Conservation (phyloP, 2,329 filamentous ascomycete species). For the Ophiostoma populinum region DNA sequence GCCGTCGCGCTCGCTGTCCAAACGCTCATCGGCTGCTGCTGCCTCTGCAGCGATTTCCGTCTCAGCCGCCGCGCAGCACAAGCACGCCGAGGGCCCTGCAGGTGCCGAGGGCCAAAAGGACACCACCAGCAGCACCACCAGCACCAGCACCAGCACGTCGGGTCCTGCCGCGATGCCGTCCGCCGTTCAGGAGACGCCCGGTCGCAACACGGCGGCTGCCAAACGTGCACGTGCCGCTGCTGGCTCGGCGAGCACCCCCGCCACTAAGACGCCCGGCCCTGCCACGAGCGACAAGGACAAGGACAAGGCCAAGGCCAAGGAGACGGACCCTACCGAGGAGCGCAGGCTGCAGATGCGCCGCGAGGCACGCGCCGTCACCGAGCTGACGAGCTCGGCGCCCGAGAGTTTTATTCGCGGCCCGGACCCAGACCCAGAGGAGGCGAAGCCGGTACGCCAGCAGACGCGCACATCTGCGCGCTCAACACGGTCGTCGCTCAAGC, state of each 20-base stretch:
- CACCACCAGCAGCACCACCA: too few species aligned
- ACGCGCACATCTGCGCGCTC: constrained; percentile 24
- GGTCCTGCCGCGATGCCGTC: constrained; percentile 9
- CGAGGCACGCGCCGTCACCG: constrained; percentile 18
- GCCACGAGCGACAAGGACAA: constrained; percentile 11
- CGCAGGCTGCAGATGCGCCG: constrained; percentile 14
- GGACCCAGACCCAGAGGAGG: not conserved
- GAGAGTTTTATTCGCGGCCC: constrained; percentile 23
- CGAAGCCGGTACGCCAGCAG: not conserved
- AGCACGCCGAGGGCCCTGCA: not conserved
- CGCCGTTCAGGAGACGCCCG: constrained; percentile 6
- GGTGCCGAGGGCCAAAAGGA: too few species aligned
- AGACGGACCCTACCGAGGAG: constrained; percentile 13
- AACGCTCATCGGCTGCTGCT: constrained; percentile 5
- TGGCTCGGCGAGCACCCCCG: constrained; percentile 1
- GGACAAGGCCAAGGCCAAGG: too few species aligned
- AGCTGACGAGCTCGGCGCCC: constrained; percentile 16
- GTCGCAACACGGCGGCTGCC: constrained; percentile 4
- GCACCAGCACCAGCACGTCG: too few species aligned
- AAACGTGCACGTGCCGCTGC: constrained; percentile 9
- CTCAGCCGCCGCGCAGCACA: not conserved
- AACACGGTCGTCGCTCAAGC: constrained; percentile 33
- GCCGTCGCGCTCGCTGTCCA: not conserved
- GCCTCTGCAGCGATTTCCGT: constrained; percentile 5
- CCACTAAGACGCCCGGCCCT: constrained; percentile 6